These are phyloP conservation scores for Hylodesmum podocarpum DNA, from an alignment of 306 rosid genomes.

Conservation along the genomic window DNA sequence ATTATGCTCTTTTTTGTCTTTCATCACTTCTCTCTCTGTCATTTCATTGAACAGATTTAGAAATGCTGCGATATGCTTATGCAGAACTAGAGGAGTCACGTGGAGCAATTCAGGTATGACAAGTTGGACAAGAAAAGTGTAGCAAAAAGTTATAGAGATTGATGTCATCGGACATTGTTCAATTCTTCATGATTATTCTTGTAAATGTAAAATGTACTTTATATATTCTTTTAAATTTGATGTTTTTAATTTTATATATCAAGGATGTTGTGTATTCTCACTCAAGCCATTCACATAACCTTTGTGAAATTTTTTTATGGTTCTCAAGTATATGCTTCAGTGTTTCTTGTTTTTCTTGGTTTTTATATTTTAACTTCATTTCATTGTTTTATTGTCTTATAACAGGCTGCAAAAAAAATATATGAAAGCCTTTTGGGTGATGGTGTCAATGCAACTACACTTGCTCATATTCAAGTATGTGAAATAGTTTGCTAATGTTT, in stretches of 20 bases:
- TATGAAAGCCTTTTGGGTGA: slow-evolving; percentile 83
- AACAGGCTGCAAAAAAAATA: slow-evolving; percentile 89
- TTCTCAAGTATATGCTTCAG: slow-evolving; percentile 13
- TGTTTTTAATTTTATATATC: background rate
- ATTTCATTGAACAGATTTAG: slow-evolving; percentile 53
- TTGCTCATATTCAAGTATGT: slow-evolving; percentile 90
- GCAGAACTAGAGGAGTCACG: slow-evolving; percentile 99
- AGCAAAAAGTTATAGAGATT: background rate
- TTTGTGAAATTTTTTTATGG: background rate
- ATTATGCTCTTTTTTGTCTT: background rate
- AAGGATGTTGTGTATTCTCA: background rate
- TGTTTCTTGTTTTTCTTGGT: slow-evolving; percentile 11
- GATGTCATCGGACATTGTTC: background rate
- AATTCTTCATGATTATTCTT: background rate
- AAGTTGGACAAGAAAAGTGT: slow-evolving; percentile 8
- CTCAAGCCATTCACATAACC: background rate
- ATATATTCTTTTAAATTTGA: background rate
- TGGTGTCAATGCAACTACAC: slow-evolving; percentile 66
- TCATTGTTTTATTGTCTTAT: slow-evolving; percentile 30
- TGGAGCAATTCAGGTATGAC: slow-evolving; percentile 85
- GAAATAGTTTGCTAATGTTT: background rate
- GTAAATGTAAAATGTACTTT: background rate
- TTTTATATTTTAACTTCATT: background rate
- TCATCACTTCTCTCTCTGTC: background rate
- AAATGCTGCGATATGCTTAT: slow-evolving; percentile 89